phyloP scores from a whole-genome alignment of 2,329 filamentous ascomycete species.

The Chalaropsis thielavioides region DNA sequence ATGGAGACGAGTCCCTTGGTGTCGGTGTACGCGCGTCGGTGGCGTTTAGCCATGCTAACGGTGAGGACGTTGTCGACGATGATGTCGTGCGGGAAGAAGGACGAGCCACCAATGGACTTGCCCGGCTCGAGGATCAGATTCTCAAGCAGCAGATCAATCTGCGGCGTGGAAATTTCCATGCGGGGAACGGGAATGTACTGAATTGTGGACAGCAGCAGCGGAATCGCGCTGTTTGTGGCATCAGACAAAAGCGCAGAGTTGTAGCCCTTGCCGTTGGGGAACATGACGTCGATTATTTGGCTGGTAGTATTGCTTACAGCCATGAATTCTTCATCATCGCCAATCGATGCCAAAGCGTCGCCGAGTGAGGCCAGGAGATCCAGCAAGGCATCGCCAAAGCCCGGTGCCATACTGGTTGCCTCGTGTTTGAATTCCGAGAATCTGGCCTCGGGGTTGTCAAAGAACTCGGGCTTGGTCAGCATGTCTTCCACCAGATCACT shows the following conservation, averaged over 20 bases:
- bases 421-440: constrained; percentile 38
- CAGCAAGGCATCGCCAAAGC: constrained; percentile 10
- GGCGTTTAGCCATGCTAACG: constrained; percentile 40
- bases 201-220: constrained; percentile 58
- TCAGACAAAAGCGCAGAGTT: constrained; percentile 64
- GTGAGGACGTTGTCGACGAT: constrained; percentile 73
- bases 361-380: constrained; percentile 18
- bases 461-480: constrained; percentile 73
- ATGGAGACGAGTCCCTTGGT: constrained; percentile 48
- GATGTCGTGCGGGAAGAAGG: constrained; percentile 75
- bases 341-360: constrained; percentile 46
- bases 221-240: constrained; percentile 64
- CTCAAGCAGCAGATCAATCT: constrained; percentile 73
- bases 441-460: constrained; percentile 52
- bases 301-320: constrained; percentile 51
- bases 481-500: constrained; percentile 65
- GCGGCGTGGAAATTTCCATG: constrained; percentile 71
- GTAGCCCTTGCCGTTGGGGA: constrained; percentile 43
- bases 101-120: constrained; percentile 66
- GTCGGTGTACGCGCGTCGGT: constrained; percentile 36
- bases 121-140: constrained; percentile 86
- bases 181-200: constrained; percentile 85
- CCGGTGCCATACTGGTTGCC: constrained; percentile 45
- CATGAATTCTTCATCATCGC: constrained; percentile 57
- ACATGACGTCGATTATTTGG: constrained; percentile 57